phyloP scores from a whole-genome alignment of 257 asterid species.

The Primulina eburnea region DNA sequence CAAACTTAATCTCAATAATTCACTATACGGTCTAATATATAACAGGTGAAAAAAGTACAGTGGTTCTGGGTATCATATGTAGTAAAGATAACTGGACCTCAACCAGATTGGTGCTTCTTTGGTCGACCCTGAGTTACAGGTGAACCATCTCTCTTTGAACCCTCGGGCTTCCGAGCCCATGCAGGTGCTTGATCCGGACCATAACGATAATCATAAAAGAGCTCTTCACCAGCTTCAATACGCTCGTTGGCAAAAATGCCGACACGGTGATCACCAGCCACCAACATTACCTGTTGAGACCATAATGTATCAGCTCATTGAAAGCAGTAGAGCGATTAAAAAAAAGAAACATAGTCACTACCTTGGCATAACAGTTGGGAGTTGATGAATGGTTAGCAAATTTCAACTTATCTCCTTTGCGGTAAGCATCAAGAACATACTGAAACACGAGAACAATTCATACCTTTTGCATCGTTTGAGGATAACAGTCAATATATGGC shows the following conservation, averaged over 20 bases:
- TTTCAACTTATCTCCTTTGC: conserved; percentile 94
- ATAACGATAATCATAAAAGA: conserved; percentile 87
- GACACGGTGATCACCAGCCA: conserved; percentile 98
- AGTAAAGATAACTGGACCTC: conserved; percentile 20
- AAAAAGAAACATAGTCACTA: conserved; percentile 25
- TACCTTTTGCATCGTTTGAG: background rate
- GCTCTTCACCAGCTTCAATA: conserved; percentile 80
- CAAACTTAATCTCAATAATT: background rate
- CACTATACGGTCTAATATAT: conserved; percentile 4
- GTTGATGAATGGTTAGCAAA: conserved; percentile 93
- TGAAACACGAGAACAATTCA: conserved; percentile 30
- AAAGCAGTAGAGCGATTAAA: background rate
- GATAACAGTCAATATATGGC: background rate
- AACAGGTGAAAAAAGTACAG: conserved; percentile 1
- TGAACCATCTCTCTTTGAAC: conserved; percentile 58
- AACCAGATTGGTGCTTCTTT: conserved; percentile 85
- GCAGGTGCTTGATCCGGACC: conserved; percentile 91
- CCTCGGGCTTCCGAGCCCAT: conserved; percentile 84
- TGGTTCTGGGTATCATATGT: background rate
- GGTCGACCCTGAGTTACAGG: conserved; percentile 66
- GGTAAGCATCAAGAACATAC: conserved; percentile 94
- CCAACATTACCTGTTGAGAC: conserved; percentile 66
- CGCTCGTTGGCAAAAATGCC: conserved; percentile 89
- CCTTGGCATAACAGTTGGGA: conserved; percentile 95
- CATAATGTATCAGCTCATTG: conserved; percentile 15